Conservation (phyloP, 805 yeast genomes). For the Tetrapisispora pingtungensis region DNA sequence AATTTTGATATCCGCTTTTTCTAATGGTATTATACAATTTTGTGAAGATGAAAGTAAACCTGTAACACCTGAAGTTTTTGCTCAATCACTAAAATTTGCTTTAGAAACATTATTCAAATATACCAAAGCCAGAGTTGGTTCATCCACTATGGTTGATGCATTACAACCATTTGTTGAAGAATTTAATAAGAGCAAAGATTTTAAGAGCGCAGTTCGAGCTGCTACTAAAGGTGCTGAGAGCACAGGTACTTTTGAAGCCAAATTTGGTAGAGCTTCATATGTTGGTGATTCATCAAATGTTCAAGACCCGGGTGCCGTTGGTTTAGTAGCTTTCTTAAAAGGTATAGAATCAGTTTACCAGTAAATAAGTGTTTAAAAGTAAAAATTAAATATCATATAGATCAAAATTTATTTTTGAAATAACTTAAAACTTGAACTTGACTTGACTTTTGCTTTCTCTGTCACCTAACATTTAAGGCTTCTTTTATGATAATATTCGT, state of each 20-base stretch:
- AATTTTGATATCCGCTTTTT: conserved; percentile 70
- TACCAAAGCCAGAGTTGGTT: conserved; percentile 83
- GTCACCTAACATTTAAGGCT: too few species aligned
- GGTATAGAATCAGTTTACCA: conserved; percentile 24
- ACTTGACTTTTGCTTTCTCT: too few species aligned
- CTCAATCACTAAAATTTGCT: conserved; percentile 46
- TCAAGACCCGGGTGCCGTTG: conserved; percentile 95
- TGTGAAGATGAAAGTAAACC: conserved; percentile 20
- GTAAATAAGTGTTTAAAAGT: too few species aligned
- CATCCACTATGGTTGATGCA: conserved; percentile 82
- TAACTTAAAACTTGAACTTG: too few species aligned
- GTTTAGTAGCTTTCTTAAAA: conserved; percentile 48
- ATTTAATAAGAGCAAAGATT: conserved; percentile 41
- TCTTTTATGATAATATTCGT: background rate
- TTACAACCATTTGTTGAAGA: conserved; percentile 75
- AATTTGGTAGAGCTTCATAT: conserved; percentile 89
- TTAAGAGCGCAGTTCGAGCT: conserved; percentile 52
- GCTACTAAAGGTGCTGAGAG: conserved; percentile 68
- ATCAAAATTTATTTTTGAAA: too few species aligned
- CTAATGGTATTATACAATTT: conserved; percentile 36
- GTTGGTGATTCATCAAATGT: conserved; percentile 63
- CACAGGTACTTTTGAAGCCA: conserved; percentile 68
- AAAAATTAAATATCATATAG: too few species aligned
- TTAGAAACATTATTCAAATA: conserved; percentile 68
- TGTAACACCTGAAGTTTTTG: conserved; percentile 30